Conservation (phyloP, 345 rosid genomes). For the Salix dunnii region DNA sequence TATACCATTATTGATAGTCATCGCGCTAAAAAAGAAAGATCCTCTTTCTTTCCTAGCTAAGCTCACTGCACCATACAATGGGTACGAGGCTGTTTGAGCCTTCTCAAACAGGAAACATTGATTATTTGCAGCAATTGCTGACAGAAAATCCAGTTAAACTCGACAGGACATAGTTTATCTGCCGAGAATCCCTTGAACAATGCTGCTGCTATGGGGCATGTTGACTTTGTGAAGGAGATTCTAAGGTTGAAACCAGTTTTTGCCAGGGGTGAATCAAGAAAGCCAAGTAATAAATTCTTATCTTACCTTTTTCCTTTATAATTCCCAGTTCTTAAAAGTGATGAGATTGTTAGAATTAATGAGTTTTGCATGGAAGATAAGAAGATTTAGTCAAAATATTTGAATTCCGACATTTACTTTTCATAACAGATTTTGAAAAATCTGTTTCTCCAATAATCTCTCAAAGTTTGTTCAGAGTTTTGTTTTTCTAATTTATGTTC, state of each 20-base stretch:
- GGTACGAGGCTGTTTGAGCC: constrained; percentile 20
- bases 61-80: constrained; percentile 9
- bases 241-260: constrained; percentile 3
- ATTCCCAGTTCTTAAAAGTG: not conserved
- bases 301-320: not conserved
- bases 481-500: too few relatives aligned
- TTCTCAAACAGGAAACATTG: constrained; percentile 21
- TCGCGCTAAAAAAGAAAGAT: too few relatives aligned
- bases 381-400: too few relatives aligned
- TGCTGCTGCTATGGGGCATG: constrained; percentile 16
- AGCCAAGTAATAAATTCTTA: constrained; percentile 5
- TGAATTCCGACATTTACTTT: too few relatives aligned
- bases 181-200: constrained; percentile 23
- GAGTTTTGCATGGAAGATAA: too few relatives aligned
- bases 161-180: not conserved
- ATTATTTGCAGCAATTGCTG: constrained; percentile 18
- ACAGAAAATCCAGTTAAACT: constrained; percentile 24
- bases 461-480: too few relatives aligned
- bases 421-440: too few relatives aligned
- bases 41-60: too few relatives aligned
- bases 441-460: too few relatives aligned
- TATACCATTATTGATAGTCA: too few relatives aligned
- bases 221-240: constrained; percentile 10
- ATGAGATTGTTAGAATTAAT: too few relatives aligned
- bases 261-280: not conserved